Conservation (phyloP, 2,329 filamentous ascomycete species). For the Dendrostoma leiphaemia region DNA sequence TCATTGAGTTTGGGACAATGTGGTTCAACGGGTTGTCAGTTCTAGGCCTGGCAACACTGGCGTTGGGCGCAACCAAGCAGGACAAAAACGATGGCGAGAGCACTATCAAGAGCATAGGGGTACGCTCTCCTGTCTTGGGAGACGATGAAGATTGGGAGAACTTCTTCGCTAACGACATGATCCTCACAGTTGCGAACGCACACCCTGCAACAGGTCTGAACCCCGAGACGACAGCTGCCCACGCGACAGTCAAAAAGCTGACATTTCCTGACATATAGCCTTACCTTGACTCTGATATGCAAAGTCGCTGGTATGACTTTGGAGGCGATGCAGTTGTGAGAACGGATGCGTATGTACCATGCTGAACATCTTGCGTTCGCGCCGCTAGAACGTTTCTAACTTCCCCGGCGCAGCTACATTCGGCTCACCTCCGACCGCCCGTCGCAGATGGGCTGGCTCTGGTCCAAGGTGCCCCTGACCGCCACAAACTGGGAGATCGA, state of each 20-base stretch:
- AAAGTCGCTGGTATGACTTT: conserved; percentile 98
- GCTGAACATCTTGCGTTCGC: conserved; percentile 8
- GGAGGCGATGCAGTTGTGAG: conserved; percentile 88
- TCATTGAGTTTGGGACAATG: conserved; percentile 34
- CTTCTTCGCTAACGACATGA: conserved; percentile 4
- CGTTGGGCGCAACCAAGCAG: conserved; percentile 48
- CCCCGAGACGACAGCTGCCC: conserved; percentile 14
- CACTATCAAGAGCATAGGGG: conserved; percentile 49
- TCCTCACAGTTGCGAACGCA: conserved; percentile 76
- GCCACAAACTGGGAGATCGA: conserved; percentile 99
- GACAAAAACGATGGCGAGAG: conserved; percentile 39
- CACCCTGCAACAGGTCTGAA: conserved; percentile 72
- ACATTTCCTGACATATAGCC: conserved; percentile 55
- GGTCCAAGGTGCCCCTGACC: conserved; percentile 89
- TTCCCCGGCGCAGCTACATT: conserved; percentile 67
- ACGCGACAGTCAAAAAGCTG: conserved; percentile 21
- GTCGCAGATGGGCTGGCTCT: conserved; percentile 90
- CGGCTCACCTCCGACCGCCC: conserved; percentile 87
- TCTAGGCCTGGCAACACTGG: conserved; percentile 47
- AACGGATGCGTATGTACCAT: conserved; percentile 59
- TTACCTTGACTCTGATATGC: conserved; percentile 96
- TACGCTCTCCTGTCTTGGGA: conserved; percentile 28
- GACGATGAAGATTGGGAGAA: not conserved
- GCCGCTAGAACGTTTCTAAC: conserved; percentile 3
- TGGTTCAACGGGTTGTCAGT: conserved; percentile 45